phyloP scores from a whole-genome alignment of 768 basidiomycete species.

The Auricularia auricula-judae region DNA sequence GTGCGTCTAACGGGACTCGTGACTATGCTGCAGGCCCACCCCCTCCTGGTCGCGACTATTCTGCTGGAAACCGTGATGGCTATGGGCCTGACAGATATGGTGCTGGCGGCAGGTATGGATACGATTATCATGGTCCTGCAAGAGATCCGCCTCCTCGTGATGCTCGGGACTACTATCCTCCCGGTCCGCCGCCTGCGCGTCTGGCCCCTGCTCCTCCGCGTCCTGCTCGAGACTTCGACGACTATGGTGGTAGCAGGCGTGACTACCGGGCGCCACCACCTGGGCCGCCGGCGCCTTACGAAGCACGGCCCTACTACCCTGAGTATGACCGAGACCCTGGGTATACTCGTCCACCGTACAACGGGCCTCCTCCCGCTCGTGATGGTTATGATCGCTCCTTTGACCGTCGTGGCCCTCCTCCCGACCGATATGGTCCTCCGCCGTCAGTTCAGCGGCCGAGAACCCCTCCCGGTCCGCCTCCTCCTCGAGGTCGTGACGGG shows the following conservation, averaged over 20 bases:
- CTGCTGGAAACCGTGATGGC: slow-evolving; percentile 41
- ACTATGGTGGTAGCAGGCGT: slow-evolving; percentile 39
- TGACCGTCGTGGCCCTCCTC: slow-evolving; percentile 36
- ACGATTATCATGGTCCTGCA: slow-evolving; percentile 37
- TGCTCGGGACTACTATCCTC: slow-evolving; percentile 34
- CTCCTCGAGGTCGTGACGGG: slow-evolving; percentile 52
- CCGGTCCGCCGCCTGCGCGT: slow-evolving; percentile 27
- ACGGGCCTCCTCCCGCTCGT: slow-evolving; percentile 27
- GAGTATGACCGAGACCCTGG: slow-evolving; percentile 34
- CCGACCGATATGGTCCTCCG: slow-evolving; percentile 29
- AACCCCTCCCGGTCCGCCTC: slow-evolving; percentile 43
- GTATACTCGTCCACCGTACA: slow-evolving; percentile 42
- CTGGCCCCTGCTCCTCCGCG: slow-evolving; percentile 33
- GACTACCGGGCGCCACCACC: slow-evolving; percentile 37
- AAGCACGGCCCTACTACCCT: slow-evolving; percentile 38
- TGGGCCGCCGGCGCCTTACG: slow-evolving; percentile 39
- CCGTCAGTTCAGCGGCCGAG: slow-evolving; percentile 41
- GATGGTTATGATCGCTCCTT: slow-evolving; percentile 10
- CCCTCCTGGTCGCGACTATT: slow-evolving; percentile 29
- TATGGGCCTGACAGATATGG: slow-evolving; percentile 34
- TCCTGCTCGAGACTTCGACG: slow-evolving; percentile 57
- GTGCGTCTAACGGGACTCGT: slow-evolving; percentile 42
- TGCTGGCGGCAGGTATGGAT: slow-evolving; percentile 38
- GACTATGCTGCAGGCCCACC: slow-evolving; percentile 34
- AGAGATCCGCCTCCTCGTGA: slow-evolving; percentile 29